phyloP scores from a whole-genome alignment of 108 stramenopile genomes.

The Pseudonitzschia multiseries region DNA sequence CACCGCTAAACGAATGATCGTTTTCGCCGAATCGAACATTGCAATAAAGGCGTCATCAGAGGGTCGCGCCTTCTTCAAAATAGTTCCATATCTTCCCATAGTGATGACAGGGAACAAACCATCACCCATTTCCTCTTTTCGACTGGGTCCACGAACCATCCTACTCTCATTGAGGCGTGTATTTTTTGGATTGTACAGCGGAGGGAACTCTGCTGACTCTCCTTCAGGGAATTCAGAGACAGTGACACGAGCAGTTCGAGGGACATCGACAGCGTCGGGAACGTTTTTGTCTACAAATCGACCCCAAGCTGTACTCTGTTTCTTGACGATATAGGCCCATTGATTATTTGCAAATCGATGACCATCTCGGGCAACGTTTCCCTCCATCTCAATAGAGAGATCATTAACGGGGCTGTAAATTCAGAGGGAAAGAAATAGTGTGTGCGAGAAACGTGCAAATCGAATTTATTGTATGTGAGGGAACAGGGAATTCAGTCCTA shows the following conservation, averaged over 20 bases:
- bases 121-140: not conserved
- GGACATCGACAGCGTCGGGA: slow-evolving; percentile 49
- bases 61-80: slow-evolving; percentile 34
- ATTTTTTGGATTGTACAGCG: slow-evolving; percentile 12
- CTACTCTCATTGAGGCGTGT: not conserved
- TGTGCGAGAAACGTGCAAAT: not conserved
- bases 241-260: slow-evolving; percentile 38
- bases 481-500: not conserved
- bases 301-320: slow-evolving; percentile 50
- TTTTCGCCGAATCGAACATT: slow-evolving; percentile 45
- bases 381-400: slow-evolving; percentile 52
- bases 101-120: slow-evolving; percentile 38
- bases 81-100: slow-evolving; percentile 43
- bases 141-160: slow-evolving; percentile 9
- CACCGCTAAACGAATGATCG: slow-evolving; percentile 36
- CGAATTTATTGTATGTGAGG: too few species aligned
- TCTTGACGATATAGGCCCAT: slow-evolving; percentile 53
- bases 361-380: slow-evolving; percentile 49
- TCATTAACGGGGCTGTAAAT: slow-evolving; percentile 56
- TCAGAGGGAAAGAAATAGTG: not conserved
- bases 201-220: slow-evolving; percentile 33
- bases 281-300: slow-evolving; percentile 44
- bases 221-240: slow-evolving; percentile 43
- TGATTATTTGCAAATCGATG: slow-evolving; percentile 60
- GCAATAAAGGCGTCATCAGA: slow-evolving; percentile 51